These are phyloP conservation scores for Neurospora africana DNA, from an alignment of 495 filamentous ascomycete genomes.

Conservation along the genomic window DNA sequence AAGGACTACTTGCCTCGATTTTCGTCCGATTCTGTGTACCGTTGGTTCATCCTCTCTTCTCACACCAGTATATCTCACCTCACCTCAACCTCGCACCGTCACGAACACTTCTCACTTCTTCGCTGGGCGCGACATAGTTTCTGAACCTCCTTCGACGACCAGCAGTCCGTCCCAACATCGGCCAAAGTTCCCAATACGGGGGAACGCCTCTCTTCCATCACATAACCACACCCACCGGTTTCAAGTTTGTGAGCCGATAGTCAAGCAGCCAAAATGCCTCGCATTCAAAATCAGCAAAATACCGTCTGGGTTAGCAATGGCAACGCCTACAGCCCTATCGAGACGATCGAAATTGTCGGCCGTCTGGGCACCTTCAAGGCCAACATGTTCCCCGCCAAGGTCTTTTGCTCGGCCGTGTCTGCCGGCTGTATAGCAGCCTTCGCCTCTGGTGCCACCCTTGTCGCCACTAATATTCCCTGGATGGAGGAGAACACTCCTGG, in stretches of 20 bases:
- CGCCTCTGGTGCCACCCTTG: slow-evolving; percentile 41
- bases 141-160: neutral
- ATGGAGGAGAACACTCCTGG: slow-evolving; percentile 50
- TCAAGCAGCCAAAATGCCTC: neutral
- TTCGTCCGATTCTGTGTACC: neutral
- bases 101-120: neutral
- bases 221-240: neutral
- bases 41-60: neutral
- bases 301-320: neutral
- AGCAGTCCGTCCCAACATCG: neutral
- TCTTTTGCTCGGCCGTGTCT: slow-evolving; percentile 44
- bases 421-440: slow-evolving; percentile 44
- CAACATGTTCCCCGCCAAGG: slow-evolving; percentile 42
- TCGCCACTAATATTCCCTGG: slow-evolving; percentile 46
- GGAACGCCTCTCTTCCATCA: neutral
- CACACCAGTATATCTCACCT: neutral
- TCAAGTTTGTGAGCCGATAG: neutral
- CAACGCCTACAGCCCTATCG: slow-evolving; percentile 29
- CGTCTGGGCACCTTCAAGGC: slow-evolving; percentile 39
- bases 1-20: neutral
- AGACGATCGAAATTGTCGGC: slow-evolving; percentile 37
- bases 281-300: neutral
- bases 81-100: neutral
- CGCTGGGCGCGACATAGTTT: neutral
- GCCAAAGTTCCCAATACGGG: neutral